These are phyloP conservation scores for Macrotyloma uniflorum DNA, from an alignment of 306 rosid species.

Conservation along the genomic window DNA sequence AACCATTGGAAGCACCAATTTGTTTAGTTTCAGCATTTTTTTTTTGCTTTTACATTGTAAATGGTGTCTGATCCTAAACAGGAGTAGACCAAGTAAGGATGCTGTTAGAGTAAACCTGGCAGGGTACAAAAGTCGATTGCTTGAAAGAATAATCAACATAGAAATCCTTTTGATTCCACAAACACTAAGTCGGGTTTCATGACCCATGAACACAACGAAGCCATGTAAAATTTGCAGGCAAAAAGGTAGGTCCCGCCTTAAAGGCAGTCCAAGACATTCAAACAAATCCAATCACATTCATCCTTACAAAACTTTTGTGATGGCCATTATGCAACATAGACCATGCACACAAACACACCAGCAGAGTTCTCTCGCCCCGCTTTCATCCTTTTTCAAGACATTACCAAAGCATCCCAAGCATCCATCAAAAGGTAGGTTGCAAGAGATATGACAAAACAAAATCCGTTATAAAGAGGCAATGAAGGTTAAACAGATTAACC, in stretches of 20 bases:
- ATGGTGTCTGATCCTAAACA: neutral
- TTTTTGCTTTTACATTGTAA: neutral
- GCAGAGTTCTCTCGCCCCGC: constrained; percentile 41
- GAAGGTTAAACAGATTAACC: constrained; percentile 3
- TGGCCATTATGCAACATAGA: constrained; percentile 59
- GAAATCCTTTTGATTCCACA: constrained; percentile 41
- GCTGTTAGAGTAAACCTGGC: neutral
- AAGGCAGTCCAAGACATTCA: constrained; percentile 54
- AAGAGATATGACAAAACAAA: constrained; percentile 43
- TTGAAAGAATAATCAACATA: constrained; percentile 30
- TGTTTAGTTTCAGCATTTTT: neutral
- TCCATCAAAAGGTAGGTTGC: constrained; percentile 58
- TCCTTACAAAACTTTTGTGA: constrained; percentile 53
- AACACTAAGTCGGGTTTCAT: constrained; percentile 42
- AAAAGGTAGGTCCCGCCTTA: constrained; percentile 50
- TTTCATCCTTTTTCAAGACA: constrained; percentile 59
- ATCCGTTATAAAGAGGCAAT: constrained; percentile 28
- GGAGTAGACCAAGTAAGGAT: neutral
- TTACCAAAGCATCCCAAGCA: constrained; percentile 52
- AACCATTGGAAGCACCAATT: neutral
- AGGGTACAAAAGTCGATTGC: neutral
- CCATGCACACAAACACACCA: constrained; percentile 60
- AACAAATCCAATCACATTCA: constrained; percentile 59
- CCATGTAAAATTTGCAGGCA: constrained; percentile 33
- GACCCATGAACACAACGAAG: constrained; percentile 45